A percentile compares a stretch with the other conserved stretches of the same genome.
Evolutionary conservation across 148 eudicot species (phyloP).

Genomic region (Camellia japonica): DNA sequence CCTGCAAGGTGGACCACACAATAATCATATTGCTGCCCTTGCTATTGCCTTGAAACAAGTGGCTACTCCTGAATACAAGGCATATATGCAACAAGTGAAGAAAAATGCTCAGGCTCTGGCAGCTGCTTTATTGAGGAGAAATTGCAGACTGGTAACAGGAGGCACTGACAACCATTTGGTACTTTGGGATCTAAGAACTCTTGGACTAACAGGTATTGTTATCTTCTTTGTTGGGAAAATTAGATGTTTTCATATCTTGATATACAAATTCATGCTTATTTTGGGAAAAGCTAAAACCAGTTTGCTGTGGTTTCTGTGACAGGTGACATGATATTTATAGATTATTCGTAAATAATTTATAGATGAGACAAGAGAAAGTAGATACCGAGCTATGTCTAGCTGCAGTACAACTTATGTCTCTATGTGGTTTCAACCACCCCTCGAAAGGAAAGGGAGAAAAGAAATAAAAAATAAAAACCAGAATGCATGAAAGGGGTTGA

Average conservation of each 20-base stretch:
- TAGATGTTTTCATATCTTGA: not conserved
- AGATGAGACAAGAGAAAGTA: not conserved
- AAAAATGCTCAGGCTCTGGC: slow-evolving; percentile 85
- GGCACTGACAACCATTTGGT: slow-evolving; percentile 96
- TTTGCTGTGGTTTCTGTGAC: not conserved
- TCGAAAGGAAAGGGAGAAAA: not conserved
- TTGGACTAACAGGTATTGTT: slow-evolving; percentile 69
- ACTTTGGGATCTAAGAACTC: slow-evolving; percentile 89
- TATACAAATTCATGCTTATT: not conserved
- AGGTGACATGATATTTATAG: not conserved
- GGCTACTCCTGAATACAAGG: slow-evolving; percentile 75
- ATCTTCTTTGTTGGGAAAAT: slow-evolving; percentile 9
- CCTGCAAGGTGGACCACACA: slow-evolving; percentile 97
- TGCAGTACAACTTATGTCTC: too few species aligned
- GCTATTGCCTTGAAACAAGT: slow-evolving; percentile 94
- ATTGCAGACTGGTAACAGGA: slow-evolving; percentile 86
- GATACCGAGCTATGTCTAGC: too few species aligned
- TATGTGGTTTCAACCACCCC: too few species aligned
- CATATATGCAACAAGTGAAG: slow-evolving; percentile 92
- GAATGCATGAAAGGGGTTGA: not conserved
- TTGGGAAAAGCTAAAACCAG: not conserved
- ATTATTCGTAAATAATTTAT: not conserved
- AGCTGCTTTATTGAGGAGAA: slow-evolving; percentile 58
- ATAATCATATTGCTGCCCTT: slow-evolving; percentile 94
- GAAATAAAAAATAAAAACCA: not conserved